These are phyloP conservation scores for Orbilia brochopaga DNA, from an alignment of 2,329 filamentous ascomycete species.

Conservation along the genomic window DNA sequence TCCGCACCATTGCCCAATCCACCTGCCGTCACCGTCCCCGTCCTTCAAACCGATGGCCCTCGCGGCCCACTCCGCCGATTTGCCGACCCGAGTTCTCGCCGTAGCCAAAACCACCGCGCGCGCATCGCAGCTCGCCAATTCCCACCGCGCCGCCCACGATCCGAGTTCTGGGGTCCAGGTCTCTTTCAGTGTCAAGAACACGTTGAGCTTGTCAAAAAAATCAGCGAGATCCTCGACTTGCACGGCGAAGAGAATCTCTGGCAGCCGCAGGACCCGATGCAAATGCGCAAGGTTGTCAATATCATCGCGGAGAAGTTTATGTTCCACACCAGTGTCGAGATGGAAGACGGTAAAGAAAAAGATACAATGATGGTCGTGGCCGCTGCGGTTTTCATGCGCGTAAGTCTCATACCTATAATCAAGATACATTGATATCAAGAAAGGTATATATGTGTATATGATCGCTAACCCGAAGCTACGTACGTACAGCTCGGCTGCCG, in stretches of 20 bases:
- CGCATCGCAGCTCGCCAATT: neutral
- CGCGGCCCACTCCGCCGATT: no score
- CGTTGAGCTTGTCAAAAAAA: conserved; percentile 13
- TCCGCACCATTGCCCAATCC: no score
- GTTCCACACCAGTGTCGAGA: neutral
- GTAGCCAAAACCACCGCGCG: neutral
- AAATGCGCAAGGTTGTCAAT: conserved; percentile 1
- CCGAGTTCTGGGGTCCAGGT: conserved; percentile 14
- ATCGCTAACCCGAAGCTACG: neutral
- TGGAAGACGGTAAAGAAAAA: conserved; percentile 4
- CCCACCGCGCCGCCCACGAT: neutral
- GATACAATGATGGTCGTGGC: conserved; percentile 15
- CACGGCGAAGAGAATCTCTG: conserved; percentile 14
- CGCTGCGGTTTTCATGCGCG: conserved; percentile 21
- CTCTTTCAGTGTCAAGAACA: conserved; percentile 21
- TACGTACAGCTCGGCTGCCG: conserved; percentile 17
- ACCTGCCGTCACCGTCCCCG: no score
- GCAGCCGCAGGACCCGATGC: conserved; percentile 20
- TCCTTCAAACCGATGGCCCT: no score
- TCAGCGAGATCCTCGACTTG: conserved; percentile 19
- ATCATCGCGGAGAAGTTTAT: conserved; percentile 6
- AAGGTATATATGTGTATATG: conserved; percentile 1
- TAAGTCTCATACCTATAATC: neutral
- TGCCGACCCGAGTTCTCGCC: neutral
- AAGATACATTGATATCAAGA: neutral